Percentiles rank a stretch among this genome's conserved stretches.
Conservation (phyloP, 148 eudicot species). For the Suaeda aralocaspica region DNA sequence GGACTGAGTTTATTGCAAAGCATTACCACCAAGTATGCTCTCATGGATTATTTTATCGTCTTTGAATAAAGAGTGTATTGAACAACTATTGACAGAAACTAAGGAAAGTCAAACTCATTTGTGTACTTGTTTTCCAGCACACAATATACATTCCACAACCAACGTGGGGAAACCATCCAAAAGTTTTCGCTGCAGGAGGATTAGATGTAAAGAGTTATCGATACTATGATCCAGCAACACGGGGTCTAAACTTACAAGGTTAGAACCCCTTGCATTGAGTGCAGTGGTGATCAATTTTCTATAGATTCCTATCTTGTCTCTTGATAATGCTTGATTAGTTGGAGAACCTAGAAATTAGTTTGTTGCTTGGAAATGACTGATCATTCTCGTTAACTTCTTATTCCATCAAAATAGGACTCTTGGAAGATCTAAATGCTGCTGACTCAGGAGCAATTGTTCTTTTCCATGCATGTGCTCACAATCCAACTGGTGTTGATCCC, state of each 20-base stretch:
- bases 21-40: conserved; percentile 78
- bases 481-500: conserved; percentile 61
- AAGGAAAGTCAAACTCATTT: conserved; percentile 6
- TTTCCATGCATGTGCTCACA: conserved; percentile 62
- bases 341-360: background rate
- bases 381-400: background rate
- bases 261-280: background rate
- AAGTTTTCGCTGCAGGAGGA: conserved; percentile 72
- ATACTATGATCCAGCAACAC: conserved; percentile 86
- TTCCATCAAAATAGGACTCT: conserved; percentile 49
- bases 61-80: conserved; percentile 1
- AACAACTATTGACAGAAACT: too few species aligned
- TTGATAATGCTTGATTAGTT: background rate
- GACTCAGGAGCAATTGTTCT: conserved; percentile 89
- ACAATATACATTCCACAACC: conserved; percentile 80
- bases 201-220: conserved; percentile 74
- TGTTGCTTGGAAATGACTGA: background rate
- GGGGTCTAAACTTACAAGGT: conserved; percentile 88
- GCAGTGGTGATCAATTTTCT: background rate
- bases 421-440: conserved; percentile 92
- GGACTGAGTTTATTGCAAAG: conserved; percentile 80
- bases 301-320: background rate
- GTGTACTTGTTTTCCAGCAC: conserved; percentile 40
- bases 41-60: conserved; percentile 11
- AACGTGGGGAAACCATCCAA: conserved; percentile 96